A percentile compares a stretch with the other conserved stretches of the same genome.
Conservation (phyloP, 768 basidiomycete genomes). For the Termitomyces sp. region DNA sequence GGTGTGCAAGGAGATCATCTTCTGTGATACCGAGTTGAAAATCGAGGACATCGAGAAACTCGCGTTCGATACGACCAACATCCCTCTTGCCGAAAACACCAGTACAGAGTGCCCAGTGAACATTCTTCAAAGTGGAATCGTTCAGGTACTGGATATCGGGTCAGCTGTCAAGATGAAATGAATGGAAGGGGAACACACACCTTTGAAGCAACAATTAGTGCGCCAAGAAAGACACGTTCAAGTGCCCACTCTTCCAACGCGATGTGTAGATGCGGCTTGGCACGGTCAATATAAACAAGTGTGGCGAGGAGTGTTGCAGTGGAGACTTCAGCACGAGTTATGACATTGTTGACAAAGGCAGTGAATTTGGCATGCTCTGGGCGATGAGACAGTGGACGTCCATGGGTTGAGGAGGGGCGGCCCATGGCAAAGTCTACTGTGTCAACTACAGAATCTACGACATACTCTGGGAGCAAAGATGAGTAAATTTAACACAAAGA, state of each 20-base stretch:
- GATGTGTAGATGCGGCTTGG: conserved; percentile 75
- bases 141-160: conserved; percentile 58
- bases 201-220: conserved; percentile 85
- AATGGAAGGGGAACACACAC: conserved; percentile 28
- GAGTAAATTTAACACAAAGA: background rate
- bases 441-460: conserved; percentile 62
- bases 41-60: conserved; percentile 75
- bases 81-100: conserved; percentile 80
- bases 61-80: conserved; percentile 75
- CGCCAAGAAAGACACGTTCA: conserved; percentile 87
- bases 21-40: conserved; percentile 66
- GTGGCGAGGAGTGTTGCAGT: conserved; percentile 63
- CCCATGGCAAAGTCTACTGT: conserved; percentile 75
- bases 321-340: conserved; percentile 68
- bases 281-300: conserved; percentile 73
- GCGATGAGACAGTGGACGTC: conserved; percentile 39
- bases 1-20: conserved; percentile 52
- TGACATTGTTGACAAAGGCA: conserved; percentile 61
- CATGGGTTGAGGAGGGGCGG: conserved; percentile 48
- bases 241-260: conserved; percentile 82
- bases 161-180: conserved; percentile 7
- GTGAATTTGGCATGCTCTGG: conserved; percentile 53
- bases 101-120: conserved; percentile 86
- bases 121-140: conserved; percentile 86
- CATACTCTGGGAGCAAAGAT: conserved; percentile 44